phyloP scores from a whole-genome alignment of 495 filamentous ascomycete genomes.

The Venustampulla echinocandica region DNA sequence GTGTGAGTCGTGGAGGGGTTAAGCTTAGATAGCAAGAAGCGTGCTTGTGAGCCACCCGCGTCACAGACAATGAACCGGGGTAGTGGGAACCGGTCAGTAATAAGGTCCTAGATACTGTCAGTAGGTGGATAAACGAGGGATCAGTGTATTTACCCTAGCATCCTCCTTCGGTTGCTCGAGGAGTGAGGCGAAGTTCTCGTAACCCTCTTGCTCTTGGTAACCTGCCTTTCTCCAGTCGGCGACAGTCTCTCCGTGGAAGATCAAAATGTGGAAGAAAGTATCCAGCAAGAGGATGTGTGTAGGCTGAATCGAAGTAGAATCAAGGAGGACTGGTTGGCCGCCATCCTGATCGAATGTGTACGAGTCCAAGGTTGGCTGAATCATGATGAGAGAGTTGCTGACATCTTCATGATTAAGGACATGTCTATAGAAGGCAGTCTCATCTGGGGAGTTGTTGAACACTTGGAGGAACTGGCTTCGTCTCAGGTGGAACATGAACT shows the following conservation, averaged over 20 bases:
- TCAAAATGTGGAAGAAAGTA: constrained; percentile 99
- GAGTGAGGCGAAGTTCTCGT: constrained; percentile 87
- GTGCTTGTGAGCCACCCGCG: constrained; percentile 93
- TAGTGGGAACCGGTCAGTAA: constrained; percentile 93
- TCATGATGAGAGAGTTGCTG: constrained; percentile 95
- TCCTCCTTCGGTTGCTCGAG: constrained; percentile 97
- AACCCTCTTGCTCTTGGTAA: constrained; percentile 96
- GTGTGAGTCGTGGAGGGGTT: constrained; percentile 99
- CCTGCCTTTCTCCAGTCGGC: constrained; percentile 98
- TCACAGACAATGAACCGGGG: constrained; percentile 99
- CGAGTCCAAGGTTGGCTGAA: constrained; percentile 94
- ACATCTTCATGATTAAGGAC: constrained; percentile 97
- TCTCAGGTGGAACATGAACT: constrained; percentile 99
- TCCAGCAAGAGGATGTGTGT: constrained; percentile 92
- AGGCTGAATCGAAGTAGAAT: constrained; percentile 92
- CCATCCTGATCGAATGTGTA: constrained; percentile 95
- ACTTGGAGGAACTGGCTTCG: constrained; percentile 97
- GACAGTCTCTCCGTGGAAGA: constrained; percentile 97
- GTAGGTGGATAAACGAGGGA: constrained; percentile 1
- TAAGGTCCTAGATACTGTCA: constrained; percentile 65
- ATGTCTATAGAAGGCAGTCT: constrained; percentile 97
- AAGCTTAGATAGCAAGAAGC: constrained; percentile 94
- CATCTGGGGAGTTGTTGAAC: constrained; percentile 98
- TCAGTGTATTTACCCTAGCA: constrained; percentile 59
- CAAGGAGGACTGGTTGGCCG: constrained; percentile 80